phyloP scores from a whole-genome alignment of 768 basidiomycete species.

The Pleurotus djamor region DNA sequence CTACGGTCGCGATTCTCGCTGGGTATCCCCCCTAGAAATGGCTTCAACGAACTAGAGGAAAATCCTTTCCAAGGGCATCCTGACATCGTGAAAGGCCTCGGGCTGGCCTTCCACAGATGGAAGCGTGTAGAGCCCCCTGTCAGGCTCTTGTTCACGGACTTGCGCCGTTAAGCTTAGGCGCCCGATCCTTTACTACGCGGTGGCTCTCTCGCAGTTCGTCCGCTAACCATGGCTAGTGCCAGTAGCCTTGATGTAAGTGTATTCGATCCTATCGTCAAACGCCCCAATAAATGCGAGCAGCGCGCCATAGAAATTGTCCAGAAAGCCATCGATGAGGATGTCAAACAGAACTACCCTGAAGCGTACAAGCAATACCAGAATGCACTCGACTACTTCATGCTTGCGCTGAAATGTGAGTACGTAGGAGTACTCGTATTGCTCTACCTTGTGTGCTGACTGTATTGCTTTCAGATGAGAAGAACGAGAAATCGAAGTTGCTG shows the following conservation, averaged over 20 bases:
- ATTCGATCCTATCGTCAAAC: background rate
- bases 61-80: too few relatives aligned
- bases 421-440: constrained; percentile 16
- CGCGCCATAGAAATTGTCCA: constrained; percentile 14
- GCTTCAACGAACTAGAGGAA: too few relatives aligned
- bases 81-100: too few relatives aligned
- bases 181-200: background rate
- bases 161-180: too few relatives aligned
- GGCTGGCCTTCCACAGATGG: too few relatives aligned
- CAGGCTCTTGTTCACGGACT: too few relatives aligned
- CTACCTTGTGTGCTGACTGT: background rate
- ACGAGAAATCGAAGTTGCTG: constrained; percentile 84
- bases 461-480: constrained; percentile 74
- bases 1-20: too few relatives aligned
- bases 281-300: background rate
- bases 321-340: constrained; percentile 81
- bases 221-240: constrained; percentile 24
- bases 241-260: constrained; percentile 30
- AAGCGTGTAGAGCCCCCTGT: too few relatives aligned
- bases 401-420: constrained; percentile 81
- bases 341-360: constrained; percentile 89
- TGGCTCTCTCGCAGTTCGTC: background rate
- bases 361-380: constrained; percentile 96
- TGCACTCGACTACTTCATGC: constrained; percentile 97
- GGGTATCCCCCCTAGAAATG: too few relatives aligned